Conservation (phyloP, 352 stramenopile species). For the Pythium rhizo-oryzae region DNA sequence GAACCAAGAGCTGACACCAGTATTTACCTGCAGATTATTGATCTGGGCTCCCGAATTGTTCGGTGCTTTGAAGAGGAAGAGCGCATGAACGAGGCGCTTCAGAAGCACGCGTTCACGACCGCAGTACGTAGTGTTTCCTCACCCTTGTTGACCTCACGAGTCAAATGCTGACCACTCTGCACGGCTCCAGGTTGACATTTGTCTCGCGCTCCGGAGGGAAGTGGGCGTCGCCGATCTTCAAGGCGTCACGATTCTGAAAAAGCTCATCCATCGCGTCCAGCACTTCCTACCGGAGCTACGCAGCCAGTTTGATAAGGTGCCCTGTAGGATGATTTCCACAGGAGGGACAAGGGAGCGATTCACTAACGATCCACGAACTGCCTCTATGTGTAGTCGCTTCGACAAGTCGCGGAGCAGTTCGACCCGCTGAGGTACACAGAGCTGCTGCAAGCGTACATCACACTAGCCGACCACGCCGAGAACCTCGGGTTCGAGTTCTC, state of each 20-base stretch:
- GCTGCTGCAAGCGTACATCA: constrained; percentile 82
- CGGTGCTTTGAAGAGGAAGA: constrained; percentile 77
- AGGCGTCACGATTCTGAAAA: constrained; percentile 58
- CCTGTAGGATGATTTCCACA: neutral
- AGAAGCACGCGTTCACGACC: constrained; percentile 66
- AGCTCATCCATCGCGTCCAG: constrained; percentile 63
- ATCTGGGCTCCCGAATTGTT: constrained; percentile 43
- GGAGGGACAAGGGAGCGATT: too few species aligned
- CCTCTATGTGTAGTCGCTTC: constrained; percentile 48
- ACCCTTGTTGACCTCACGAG: neutral
- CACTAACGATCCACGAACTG: too few species aligned
- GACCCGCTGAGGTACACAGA: constrained; percentile 78
- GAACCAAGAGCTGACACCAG: too few species aligned
- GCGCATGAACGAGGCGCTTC: constrained; percentile 71
- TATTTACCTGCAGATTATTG: constrained; percentile 52
- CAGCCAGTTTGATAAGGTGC: constrained; percentile 74
- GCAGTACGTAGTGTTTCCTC: constrained; percentile 40
- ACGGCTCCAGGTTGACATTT: constrained; percentile 66
- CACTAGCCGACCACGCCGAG: constrained; percentile 74
- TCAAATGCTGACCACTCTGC: neutral
- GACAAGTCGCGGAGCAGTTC: constrained; percentile 69
- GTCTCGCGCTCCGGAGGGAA: constrained; percentile 54
- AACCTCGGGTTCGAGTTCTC: constrained; percentile 83
- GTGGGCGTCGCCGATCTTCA: constrained; percentile 48
- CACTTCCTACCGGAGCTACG: constrained; percentile 77